Percentiles rank a stretch among this genome's conserved stretches.
These are phyloP conservation scores for Aquilaria yunnanensis DNA, from an alignment of 345 rosid genomes.

Conservation along the genomic window DNA sequence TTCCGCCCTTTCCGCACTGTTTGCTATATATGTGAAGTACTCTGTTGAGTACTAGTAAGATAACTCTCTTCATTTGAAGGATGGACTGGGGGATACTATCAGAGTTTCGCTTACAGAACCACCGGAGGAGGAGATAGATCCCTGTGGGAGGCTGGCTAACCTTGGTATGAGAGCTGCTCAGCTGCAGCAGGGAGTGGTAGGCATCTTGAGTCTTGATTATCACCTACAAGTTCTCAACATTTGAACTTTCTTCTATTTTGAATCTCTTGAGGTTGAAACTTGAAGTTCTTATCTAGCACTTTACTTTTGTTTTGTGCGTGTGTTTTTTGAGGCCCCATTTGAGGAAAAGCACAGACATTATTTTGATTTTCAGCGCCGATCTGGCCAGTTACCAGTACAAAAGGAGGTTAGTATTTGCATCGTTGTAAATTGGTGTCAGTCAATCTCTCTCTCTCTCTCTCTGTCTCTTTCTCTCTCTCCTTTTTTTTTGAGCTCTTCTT, in stretches of 20 bases:
- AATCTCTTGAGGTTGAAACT: constrained; percentile 3
- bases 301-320: background rate
- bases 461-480: background rate
- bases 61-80: constrained; percentile 34
- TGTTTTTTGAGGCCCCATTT: constrained; percentile 66
- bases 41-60: constrained; percentile 2
- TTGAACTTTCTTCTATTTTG: constrained; percentile 3
- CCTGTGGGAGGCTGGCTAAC: constrained; percentile 84
- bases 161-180: constrained; percentile 82
- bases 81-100: constrained; percentile 98
- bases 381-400: constrained; percentile 85
- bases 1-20: background rate
- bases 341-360: constrained; percentile 93
- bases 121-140: constrained; percentile 97
- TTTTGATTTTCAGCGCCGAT: constrained; percentile 79
- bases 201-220: constrained; percentile 16
- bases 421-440: background rate
- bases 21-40: background rate
- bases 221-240: constrained; percentile 8
- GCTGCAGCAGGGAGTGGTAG: constrained; percentile 92
- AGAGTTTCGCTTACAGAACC: constrained; percentile 95
- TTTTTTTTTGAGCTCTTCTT: constrained; percentile 10
- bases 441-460: too few relatives aligned
- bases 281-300: background rate
- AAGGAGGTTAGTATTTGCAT: constrained; percentile 62